Conservation (phyloP, 345 rosid species). For the Bretschneidera sinensis region DNA sequence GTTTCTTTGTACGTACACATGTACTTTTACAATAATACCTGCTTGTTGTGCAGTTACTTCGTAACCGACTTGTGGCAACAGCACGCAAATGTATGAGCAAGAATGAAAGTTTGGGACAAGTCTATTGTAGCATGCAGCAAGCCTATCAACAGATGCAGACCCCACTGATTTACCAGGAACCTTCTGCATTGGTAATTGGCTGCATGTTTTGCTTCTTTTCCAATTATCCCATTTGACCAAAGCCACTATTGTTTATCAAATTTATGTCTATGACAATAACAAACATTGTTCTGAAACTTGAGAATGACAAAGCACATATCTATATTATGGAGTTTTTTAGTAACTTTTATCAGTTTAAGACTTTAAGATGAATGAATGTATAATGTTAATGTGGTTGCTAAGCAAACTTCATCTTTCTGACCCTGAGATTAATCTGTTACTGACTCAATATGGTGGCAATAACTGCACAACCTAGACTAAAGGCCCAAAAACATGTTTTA, state of each 20-base stretch:
- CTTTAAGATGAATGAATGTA: neutral
- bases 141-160: conserved; percentile 72
- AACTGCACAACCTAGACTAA: neutral
- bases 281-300: no score
- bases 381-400: neutral
- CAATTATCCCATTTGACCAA: conserved; percentile 4
- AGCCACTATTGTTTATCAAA: conserved; percentile 5
- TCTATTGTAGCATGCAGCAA: conserved; percentile 72
- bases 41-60: conserved; percentile 47
- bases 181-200: conserved; percentile 44
- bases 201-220: conserved; percentile 6
- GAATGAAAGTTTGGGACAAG: conserved; percentile 58
- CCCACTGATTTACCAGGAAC: conserved; percentile 57
- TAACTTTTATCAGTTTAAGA: neutral
- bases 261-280: no score
- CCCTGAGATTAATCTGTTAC: neutral
- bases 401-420: no score
- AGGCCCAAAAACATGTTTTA: neutral
- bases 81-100: conserved; percentile 53
- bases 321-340: no score
- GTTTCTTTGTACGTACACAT: neutral
- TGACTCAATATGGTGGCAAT: neutral
- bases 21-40: no score
- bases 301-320: neutral
- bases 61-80: conserved; percentile 53